These are phyloP conservation scores for Candida xiaguanensis DNA, from an alignment of 805 yeast genomes.

Conservation along the genomic window DNA sequence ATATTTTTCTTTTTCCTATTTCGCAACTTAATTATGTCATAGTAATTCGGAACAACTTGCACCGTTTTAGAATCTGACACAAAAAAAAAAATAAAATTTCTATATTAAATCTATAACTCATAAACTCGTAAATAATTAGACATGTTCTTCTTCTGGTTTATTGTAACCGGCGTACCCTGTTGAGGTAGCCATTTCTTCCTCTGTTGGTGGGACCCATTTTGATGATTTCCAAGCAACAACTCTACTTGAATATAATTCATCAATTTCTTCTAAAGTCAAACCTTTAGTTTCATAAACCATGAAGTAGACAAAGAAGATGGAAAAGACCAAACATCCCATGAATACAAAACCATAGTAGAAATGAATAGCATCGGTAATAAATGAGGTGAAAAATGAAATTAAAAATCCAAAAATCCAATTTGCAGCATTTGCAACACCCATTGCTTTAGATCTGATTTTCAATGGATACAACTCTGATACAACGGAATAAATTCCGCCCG, in stretches of 20 bases:
- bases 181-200: conserved; percentile 28
- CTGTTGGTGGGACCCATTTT: conserved; percentile 48
- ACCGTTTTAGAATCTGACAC: neutral
- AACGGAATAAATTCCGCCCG: conserved; percentile 63
- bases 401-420: conserved; percentile 64
- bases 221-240: conserved; percentile 39
- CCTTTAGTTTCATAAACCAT: conserved; percentile 78
- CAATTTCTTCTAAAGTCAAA: conserved; percentile 77
- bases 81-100: neutral
- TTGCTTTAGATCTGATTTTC: conserved; percentile 57
- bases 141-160: conserved; percentile 28
- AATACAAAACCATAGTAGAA: conserved; percentile 66
- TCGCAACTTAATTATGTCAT: conserved; percentile 1
- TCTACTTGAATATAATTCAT: conserved; percentile 52
- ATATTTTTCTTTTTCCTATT: neutral
- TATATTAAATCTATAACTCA: conserved; percentile 1
- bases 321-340: conserved; percentile 58
- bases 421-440: conserved; percentile 62
- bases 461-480: conserved; percentile 67
- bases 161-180: conserved; percentile 33
- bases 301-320: conserved; percentile 68
- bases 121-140: conserved; percentile 10
- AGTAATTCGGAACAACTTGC: neutral
- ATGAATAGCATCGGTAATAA: conserved; percentile 55
- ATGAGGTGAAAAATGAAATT: conserved; percentile 65